phyloP scores from a whole-genome alignment of 2,329 filamentous ascomycete genomes.

The Cercospora zeae-maydis region DNA sequence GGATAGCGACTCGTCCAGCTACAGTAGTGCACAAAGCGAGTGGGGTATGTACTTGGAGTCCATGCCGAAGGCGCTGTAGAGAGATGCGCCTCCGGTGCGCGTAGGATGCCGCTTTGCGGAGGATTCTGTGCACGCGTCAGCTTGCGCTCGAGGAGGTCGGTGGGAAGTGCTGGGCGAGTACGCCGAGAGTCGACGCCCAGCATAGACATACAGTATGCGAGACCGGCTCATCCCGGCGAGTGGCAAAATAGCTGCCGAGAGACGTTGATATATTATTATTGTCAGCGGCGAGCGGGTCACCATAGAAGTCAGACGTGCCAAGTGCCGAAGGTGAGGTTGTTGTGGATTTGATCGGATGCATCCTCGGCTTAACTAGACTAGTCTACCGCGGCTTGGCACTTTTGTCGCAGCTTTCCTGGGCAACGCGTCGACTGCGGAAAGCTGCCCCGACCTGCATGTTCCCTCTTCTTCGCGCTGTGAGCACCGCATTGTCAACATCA shows the following conservation, averaged over 20 bases:
- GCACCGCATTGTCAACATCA: neutral
- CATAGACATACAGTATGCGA: neutral
- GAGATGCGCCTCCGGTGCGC: neutral
- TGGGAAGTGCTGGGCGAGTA: neutral
- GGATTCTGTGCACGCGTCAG: neutral
- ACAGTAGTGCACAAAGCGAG: neutral
- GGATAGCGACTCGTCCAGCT: neutral
- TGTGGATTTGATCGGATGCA: neutral
- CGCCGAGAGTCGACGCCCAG: neutral
- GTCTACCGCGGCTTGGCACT: neutral
- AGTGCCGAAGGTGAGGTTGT: neutral
- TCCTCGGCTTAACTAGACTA: no score
- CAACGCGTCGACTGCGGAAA: neutral
- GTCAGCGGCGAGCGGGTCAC: neutral
- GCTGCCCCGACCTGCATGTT: neutral
- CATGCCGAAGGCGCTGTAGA: neutral
- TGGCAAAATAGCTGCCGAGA: neutral
- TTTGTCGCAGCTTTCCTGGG: neutral
- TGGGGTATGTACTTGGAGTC: neutral
- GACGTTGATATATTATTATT: neutral
- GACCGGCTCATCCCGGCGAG: neutral
- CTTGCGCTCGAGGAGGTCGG: conserved; percentile 1
- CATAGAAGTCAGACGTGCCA: neutral
- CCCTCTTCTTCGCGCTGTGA: neutral
- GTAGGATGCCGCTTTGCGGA: neutral